Evolutionary conservation across 2,329 filamentous ascomycete species (phyloP).

Genomic region (Hypoxylon sp.): DNA sequence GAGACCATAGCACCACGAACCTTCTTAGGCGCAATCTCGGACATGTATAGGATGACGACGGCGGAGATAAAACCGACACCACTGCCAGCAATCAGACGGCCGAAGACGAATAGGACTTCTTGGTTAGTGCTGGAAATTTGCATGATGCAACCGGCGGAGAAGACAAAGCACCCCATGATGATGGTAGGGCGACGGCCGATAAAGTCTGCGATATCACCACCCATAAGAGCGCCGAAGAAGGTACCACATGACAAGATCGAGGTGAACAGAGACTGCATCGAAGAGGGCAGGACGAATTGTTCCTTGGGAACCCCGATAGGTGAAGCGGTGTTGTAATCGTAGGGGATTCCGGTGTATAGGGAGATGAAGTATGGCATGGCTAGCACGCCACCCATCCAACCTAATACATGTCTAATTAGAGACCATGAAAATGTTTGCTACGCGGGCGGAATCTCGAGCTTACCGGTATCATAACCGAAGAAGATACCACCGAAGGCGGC

Average conservation of each 20-base stretch:
- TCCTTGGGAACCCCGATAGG: conserved; percentile 50
- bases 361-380: conserved; percentile 59
- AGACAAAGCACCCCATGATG: conserved; percentile 72
- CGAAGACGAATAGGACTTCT: conserved; percentile 70
- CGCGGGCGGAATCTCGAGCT: conserved; percentile 19
- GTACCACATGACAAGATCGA: conserved; percentile 76
- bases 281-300: conserved; percentile 62
- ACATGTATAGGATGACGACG: conserved; percentile 81
- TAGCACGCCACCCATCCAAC: conserved; percentile 68
- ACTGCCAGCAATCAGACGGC: conserved; percentile 74
- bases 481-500: conserved; percentile 81
- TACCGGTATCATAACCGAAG: conserved; percentile 83
- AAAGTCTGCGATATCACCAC: conserved; percentile 76
- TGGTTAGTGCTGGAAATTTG: conserved; percentile 69
- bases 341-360: conserved; percentile 59
- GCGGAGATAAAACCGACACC: conserved; percentile 79
- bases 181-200: conserved; percentile 74
- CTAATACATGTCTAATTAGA: conserved; percentile 48
- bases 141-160: conserved; percentile 70
- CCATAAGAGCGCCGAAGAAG: conserved; percentile 76
- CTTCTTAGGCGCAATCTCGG: conserved; percentile 70
- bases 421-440: background rate
- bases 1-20: conserved; percentile 81
- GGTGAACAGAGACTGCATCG: conserved; percentile 72
- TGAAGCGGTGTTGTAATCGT: conserved; percentile 49